Percentiles rank a stretch among this genome's conserved stretches.
These are phyloP conservation scores for Pisolithus marmoratus DNA, from an alignment of 768 basidiomycete genomes.

Conservation along the genomic window DNA sequence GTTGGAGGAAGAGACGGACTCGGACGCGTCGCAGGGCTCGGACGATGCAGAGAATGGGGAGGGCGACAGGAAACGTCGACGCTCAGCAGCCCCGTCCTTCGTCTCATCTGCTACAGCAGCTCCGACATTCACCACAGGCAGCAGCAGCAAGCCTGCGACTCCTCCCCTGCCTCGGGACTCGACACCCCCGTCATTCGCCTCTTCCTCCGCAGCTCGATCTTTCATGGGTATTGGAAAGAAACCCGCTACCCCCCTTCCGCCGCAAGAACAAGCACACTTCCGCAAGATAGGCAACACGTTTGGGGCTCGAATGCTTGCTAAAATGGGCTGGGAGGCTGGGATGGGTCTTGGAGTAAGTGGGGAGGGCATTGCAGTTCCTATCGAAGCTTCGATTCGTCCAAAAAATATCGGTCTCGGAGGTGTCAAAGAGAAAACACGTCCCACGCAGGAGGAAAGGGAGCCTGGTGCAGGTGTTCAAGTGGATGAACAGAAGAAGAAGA, in stretches of 20 bases:
- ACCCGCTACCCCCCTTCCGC: constrained; percentile 48
- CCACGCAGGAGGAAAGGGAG: constrained; percentile 7
- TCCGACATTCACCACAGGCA: constrained; percentile 9
- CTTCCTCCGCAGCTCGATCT: constrained; percentile 35
- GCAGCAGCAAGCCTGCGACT: constrained; percentile 16
- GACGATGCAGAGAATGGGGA: constrained; percentile 59
- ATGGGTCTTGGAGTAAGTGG: constrained; percentile 69
- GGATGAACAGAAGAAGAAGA: constrained; percentile 52
- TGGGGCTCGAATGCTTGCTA: constrained; percentile 86
- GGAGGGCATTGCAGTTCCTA: constrained; percentile 82
- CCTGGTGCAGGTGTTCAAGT: constrained; percentile 23
- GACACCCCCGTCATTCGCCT: neutral
- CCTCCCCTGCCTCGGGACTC: constrained; percentile 35
- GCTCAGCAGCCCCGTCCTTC: neutral
- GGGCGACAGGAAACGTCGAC: constrained; percentile 63
- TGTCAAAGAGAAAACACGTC: constrained; percentile 74
- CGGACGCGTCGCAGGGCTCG: constrained; percentile 60
- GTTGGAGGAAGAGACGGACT: constrained; percentile 68
- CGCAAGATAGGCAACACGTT: constrained; percentile 68
- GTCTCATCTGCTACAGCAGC: constrained; percentile 9
- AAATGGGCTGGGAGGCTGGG: constrained; percentile 93
- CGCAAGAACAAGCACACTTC: constrained; percentile 77
- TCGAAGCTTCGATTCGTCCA: constrained; percentile 80
- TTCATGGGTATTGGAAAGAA: constrained; percentile 52
- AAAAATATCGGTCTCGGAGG: constrained; percentile 86